Conservation (phyloP, 257 asterid species). For the Nicotiana undulata region DNA sequence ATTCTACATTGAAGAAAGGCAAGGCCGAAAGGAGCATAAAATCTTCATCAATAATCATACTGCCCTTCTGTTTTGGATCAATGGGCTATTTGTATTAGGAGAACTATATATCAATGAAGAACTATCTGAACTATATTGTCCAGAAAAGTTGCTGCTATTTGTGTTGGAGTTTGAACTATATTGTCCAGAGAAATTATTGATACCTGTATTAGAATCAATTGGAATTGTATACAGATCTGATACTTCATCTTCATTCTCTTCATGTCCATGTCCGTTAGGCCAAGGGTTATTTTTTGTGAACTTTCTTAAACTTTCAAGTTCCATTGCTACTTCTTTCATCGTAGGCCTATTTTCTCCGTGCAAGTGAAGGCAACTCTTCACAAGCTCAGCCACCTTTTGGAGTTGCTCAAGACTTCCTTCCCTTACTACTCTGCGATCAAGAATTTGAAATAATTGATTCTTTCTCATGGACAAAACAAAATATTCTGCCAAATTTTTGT, state of each 20-base stretch:
- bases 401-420: constrained; percentile 62
- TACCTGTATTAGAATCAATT: constrained; percentile 1
- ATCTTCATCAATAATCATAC: neutral
- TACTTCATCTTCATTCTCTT: constrained; percentile 9
- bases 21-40: neutral
- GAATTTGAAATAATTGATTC: constrained; percentile 37
- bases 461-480: constrained; percentile 37
- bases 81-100: constrained; percentile 24
- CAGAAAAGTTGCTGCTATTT: constrained; percentile 21
- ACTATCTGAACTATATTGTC: constrained; percentile 29
- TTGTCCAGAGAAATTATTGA: constrained; percentile 20
- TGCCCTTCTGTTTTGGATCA: neutral
- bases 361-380: constrained; percentile 41
- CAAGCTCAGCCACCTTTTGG: constrained; percentile 36
- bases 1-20: neutral
- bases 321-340: constrained; percentile 71
- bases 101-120: constrained; percentile 11
- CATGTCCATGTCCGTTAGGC: constrained; percentile 28
- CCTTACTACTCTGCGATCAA: constrained; percentile 49
- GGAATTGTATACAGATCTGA: constrained; percentile 48
- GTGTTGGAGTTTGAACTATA: constrained; percentile 8
- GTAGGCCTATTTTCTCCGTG: constrained; percentile 60
- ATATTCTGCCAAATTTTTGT: constrained; percentile 40
- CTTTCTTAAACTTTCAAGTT: constrained; percentile 60
- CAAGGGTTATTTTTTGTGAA: constrained; percentile 36